Evolutionary conservation across 495 filamentous ascomycete species (phyloP).

Genomic region (Penicillium herquei): DNA sequence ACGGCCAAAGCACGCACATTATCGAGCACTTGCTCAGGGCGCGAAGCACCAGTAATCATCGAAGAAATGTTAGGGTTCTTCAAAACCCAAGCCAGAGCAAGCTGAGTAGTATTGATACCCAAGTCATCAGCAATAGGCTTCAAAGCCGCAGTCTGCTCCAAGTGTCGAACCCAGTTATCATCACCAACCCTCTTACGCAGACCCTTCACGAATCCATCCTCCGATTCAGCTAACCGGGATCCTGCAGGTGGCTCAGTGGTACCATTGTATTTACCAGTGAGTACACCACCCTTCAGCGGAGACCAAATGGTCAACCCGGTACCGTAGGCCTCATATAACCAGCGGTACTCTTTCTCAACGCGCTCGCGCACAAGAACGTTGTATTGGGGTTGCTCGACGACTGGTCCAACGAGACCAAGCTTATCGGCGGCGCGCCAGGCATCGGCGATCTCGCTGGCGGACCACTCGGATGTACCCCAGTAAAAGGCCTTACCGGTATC

Average conservation of each 20-base stretch:
- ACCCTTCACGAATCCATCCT: conserved; percentile 33
- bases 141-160: conserved; percentile 35
- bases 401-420: conserved; percentile 74
- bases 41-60: conserved; percentile 76
- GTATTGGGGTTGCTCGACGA: conserved; percentile 85
- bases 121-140: conserved; percentile 67
- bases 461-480: conserved; percentile 91
- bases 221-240: conserved; percentile 39
- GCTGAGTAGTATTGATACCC: conserved; percentile 59
- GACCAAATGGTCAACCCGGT: conserved; percentile 73
- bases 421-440: conserved; percentile 73
- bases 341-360: conserved; percentile 73
- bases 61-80: conserved; percentile 72
- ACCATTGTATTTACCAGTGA: conserved; percentile 82
- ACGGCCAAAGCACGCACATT: conserved; percentile 62
- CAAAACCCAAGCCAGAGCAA: conserved; percentile 78
- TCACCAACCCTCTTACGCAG: conserved; percentile 27
- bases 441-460: conserved; percentile 73
- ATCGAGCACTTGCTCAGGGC: conserved; percentile 69
- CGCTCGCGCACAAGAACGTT: conserved; percentile 70
- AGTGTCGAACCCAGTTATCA: conserved; percentile 20
- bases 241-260: conserved; percentile 35
- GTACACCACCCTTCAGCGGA: conserved; percentile 68
- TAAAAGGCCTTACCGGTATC: conserved; percentile 77
- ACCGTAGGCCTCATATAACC: conserved; percentile 60